A percentile compares a stretch with the other conserved stretches of the same genome.
These are phyloP conservation scores for Conticribra weissflogii DNA, from an alignment of 108 stramenopile genomes.

Conservation along the genomic window DNA sequence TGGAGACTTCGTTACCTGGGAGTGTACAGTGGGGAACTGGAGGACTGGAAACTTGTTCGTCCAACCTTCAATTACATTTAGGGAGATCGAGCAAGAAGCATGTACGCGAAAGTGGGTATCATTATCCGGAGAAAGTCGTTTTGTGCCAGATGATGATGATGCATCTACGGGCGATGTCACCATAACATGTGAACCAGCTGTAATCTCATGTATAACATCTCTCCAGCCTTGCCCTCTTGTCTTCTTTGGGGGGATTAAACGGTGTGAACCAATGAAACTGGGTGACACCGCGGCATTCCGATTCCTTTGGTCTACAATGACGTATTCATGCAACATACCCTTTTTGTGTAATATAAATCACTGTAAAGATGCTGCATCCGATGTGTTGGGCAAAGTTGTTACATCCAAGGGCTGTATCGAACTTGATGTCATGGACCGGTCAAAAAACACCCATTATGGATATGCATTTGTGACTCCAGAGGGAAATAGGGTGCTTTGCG, in stretches of 20 bases:
- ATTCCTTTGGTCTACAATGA: slow-evolving; percentile 69
- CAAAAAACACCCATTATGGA: slow-evolving; percentile 8
- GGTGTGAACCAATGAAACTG: slow-evolving; percentile 21
- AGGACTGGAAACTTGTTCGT: slow-evolving; percentile 49
- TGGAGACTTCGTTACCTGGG: slow-evolving; percentile 78
- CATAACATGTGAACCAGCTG: slow-evolving; percentile 54
- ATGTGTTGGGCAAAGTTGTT: neutral
- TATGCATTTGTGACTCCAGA: slow-evolving; percentile 41
- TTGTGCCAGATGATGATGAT: slow-evolving; percentile 49
- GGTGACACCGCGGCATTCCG: slow-evolving; percentile 71
- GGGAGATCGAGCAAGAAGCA: slow-evolving; percentile 61
- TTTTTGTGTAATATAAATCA: slow-evolving; percentile 1
- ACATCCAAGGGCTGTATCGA: slow-evolving; percentile 31
- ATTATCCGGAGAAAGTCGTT: slow-evolving; percentile 37
- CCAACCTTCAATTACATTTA: slow-evolving; percentile 62
- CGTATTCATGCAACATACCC: slow-evolving; percentile 10
- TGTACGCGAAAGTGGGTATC: slow-evolving; percentile 57
- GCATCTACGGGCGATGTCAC: slow-evolving; percentile 53
- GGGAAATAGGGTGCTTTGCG: slow-evolving; percentile 34
- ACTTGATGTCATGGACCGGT: slow-evolving; percentile 3
- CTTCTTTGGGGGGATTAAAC: slow-evolving; percentile 54
- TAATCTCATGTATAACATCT: slow-evolving; percentile 59
- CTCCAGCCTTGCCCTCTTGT: slow-evolving; percentile 84
- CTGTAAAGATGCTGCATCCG: neutral
- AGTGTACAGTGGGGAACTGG: slow-evolving; percentile 51